Base-by-base conservation (phyloP, 148 eudicot genomes). In the Nyssa sinensis region DNA sequence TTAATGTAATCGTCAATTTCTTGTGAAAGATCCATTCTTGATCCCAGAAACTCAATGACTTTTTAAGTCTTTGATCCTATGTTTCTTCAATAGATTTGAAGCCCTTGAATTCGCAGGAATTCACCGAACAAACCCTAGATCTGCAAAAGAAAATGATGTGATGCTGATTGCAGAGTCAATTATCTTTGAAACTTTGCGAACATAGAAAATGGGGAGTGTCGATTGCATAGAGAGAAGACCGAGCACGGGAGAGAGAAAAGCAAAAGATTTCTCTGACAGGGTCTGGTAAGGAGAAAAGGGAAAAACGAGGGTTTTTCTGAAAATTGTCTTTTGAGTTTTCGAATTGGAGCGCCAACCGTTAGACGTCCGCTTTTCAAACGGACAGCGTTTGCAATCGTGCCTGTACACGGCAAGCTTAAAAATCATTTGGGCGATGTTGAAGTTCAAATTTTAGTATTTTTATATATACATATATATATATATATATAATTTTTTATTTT, bases 1-100 rank as follows among this genome's bases (percentile, higher is more conserved):
- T 84, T 87, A 63, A 95, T 84, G 80, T 81, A 91, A 57, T 85
- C 87, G 14, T 92, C 94, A 4, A 87, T 74, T 81, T 91, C 89
- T 83, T 84, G 82, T 1, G 89, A 72, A 57, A 88, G 66, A 68
- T 87, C 97, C 97, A 91, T 94, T 74, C n/a, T 67, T 59, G 79
- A 59, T 66, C 62, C 61, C 59, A 11, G 5, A n/a, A 84, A 66
- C 78, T 34, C 80, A 68, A 77, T 34, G 25, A 37, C 11, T 31
- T 59, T 17, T n/a, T n/a, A n/a, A n/a, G 41, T 27, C n/a, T 16
- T 19, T 5, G 74, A 60, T 44, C 17, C 6, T 37, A 14, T 35
- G 68, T 23, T 65, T 39, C 51, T 24, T 13, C 19, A 11, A 24
- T 23, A 17, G 17, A 17, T 41, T 10, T 29, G 27, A 60, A 69